phyloP scores from a whole-genome alignment of 345 rosid genomes.

The Salix udensis region DNA sequence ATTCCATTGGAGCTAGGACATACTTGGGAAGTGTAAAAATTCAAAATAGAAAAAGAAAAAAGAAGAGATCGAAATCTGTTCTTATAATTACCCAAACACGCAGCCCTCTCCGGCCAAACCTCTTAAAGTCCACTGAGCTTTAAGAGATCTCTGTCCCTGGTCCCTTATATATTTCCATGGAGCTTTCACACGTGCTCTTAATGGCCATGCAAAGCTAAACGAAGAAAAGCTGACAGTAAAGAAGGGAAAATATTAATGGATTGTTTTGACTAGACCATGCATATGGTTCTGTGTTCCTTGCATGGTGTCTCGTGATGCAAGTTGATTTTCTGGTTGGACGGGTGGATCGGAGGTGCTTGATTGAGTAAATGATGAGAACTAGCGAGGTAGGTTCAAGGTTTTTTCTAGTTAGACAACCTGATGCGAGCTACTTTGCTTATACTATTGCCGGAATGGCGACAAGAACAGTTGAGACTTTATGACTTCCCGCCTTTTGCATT shows the following conservation, averaged over 20 bases:
- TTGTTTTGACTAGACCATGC: conserved; percentile 1
- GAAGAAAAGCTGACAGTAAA: conserved; percentile 1
- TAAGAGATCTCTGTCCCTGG: not conserved
- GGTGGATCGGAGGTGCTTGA: not conserved
- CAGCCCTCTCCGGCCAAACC: not conserved
- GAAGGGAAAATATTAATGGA: not conserved
- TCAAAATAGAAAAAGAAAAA: not conserved
- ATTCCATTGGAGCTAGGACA: not conserved
- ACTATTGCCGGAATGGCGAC: not conserved
- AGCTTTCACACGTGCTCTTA: not conserved
- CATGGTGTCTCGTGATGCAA: not conserved
- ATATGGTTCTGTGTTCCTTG: not conserved
- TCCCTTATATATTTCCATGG: not conserved
- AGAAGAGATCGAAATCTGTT: not conserved
- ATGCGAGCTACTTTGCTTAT: not conserved
- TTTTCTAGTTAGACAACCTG: not conserved
- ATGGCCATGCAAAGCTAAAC: not conserved
- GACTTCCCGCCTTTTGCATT: not conserved
- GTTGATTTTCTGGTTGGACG: not conserved
- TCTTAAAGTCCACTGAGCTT: not conserved
- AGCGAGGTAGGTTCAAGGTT: not conserved
- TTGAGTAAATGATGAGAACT: not conserved
- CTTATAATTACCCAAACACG: not conserved
- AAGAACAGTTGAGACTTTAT: not conserved
- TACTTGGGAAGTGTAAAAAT: not conserved